Evolutionary conservation across 306 rosid species (phyloP), one percentile per base, ranked within the genome.

Genomic region (Prosopis cineraria): DNA sequence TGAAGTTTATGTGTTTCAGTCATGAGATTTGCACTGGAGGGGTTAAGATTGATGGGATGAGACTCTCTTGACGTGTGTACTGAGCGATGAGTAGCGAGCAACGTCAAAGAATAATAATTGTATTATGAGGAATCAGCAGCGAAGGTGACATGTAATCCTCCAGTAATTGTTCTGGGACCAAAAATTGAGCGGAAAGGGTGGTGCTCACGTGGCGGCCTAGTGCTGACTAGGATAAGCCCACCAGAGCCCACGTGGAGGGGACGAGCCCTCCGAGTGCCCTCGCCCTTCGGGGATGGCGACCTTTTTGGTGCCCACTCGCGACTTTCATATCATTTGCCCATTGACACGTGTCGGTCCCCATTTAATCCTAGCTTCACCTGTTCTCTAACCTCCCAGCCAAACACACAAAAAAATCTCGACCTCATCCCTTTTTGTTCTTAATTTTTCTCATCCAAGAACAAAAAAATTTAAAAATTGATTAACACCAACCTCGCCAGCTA

Each of bases 281-380:
- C 80, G 68, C 75, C 13, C 85, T 72, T 73, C 17, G 74, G 78
- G 78, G 72, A 79, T 70, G 2, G 84, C 20, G 77, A 76, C 72
- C 58, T 36, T 24, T 20, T 75, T 52, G 1, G 24, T 9, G 27
- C 29, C 59, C 59, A 20, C 59, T 16, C 10, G 2, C 59, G 59
- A 52, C 58, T 52, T 20, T 12, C 58, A 11, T 29, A 82, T 93
- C 91, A 82, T 81, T 90, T 56, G 40, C 70, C 62, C 79, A 59
- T 36, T 75, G 80, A 80, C 89, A 73, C 34, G 82, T 81, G 71
- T 74, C 17, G 84, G 81, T 8, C 89, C 88, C 84, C 81, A 86
- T 10, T 69, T 22, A 81, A 70, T 56, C 82, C 82, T 62, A 78
- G 74, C 41, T 73, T 69, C 50, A 3, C 70, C 64, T 41, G n/a